Base-by-base conservation (phyloP, 257 asterid genomes). In the Solanum habrochaites region DNA sequence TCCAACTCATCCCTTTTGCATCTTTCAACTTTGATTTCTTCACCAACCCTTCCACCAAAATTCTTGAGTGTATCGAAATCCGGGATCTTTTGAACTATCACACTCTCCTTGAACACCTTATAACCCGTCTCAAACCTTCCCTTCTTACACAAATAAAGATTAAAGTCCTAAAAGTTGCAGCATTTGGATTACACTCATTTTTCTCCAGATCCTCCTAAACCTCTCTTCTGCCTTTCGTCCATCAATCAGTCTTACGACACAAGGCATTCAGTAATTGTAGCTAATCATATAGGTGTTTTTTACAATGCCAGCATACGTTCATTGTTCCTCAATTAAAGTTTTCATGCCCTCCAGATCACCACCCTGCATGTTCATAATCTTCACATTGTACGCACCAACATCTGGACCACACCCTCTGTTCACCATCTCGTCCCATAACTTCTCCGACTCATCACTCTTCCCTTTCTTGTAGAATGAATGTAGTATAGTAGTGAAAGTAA, bases 341-440 rank as follows among this genome's bases (percentile, higher is more conserved):
- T 90, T 91, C 69, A 94, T 91, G 9, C 69, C 87, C 47, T 93
- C 97, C 2, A 92, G 93, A n/a, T 93, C 89, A 15, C 91, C 93
- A 1, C 74, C 85, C 4, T 89, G 93, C 62, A 90, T 49, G 12
- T 92, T 94, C 56, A 80, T 85, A 86, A 95, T 93, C 74, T 89
- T 92, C 87, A 92, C 98, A 47, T 95, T 96, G 85, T 96, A 95
- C 1, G 89, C 92, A 58, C 93, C 98, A n/a, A 93, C 98, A 86
- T 94, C 98, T 3, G 89, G 90, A 8, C 45, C 43, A 47, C 90
- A 72, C 8, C 97, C 95, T 42, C 67, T 94, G 25, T 60, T 64
- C 88, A 93, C 93, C 94, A 94, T 92, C 83, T 94, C 94, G 31
- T 89, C 88, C 98, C 98, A 96, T 64, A 94, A 83, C 62, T 58